A percentile compares a stretch with the other conserved stretches of the same genome.
phyloP scores from a whole-genome alignment of 1,284 basidiomycete genomes.

The Tylopilus orsonianus region DNA sequence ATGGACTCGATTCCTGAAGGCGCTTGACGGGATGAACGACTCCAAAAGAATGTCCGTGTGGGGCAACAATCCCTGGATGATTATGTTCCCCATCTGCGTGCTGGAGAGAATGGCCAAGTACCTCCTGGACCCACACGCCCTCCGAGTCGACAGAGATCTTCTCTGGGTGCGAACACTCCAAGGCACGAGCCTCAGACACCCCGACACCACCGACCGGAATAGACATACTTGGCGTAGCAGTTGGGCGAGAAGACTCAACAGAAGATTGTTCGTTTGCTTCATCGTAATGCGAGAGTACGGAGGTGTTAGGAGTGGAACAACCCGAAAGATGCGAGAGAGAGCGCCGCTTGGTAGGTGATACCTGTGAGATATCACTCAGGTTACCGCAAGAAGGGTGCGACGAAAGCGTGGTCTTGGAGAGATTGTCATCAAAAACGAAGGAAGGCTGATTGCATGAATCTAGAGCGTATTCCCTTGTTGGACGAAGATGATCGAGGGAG shows the following conservation, averaged over 20 bases:
- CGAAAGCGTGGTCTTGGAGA: conserved; percentile 29
- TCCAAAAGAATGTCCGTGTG: conserved; percentile 1
- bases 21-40: not conserved
- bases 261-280: conserved; percentile 15
- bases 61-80: not conserved
- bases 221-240: not conserved
- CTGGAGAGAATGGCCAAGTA: too few relatives aligned
- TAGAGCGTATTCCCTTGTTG: conserved; percentile 8
- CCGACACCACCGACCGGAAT: not conserved
- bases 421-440: conserved; percentile 23
- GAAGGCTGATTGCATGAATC: conserved; percentile 17
- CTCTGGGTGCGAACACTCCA: not conserved
- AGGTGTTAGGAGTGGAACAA: conserved; percentile 27
- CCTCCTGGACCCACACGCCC: not conserved
- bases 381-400: conserved; percentile 25
- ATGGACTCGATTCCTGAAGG: not conserved
- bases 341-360: conserved; percentile 19
- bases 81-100: not conserved
- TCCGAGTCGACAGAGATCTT: not conserved
- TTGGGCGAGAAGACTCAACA: not conserved
- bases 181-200: not conserved
- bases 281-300: conserved; percentile 22
- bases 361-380: conserved; percentile 19
- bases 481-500: conserved; percentile 12
- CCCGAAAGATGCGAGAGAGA: conserved; percentile 17